Base-by-base conservation (phyloP, 495 filamentous ascomycete genomes). In the Penicillium lagena region DNA sequence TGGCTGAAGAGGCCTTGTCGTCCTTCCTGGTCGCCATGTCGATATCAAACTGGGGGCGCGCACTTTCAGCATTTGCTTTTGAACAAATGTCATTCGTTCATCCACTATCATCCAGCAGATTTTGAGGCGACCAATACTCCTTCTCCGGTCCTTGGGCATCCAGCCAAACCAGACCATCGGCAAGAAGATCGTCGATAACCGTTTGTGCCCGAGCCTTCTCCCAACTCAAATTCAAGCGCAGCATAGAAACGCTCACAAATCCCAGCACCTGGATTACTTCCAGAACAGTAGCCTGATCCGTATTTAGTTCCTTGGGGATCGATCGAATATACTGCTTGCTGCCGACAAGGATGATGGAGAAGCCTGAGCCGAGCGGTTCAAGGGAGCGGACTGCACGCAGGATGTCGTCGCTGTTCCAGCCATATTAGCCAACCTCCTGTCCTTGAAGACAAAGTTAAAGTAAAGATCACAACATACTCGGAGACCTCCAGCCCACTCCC, bases 271-370 rank as follows among this genome's bases (percentile, higher is more conserved):
- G 81, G 3, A 88, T 89, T 0, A 82, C 89, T 63, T 97, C 94
- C 7, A 99, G 75, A 11, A 96, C 93, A 7, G 82, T 87, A 39
- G 86, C 82, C 68, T 99, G 93, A 59, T 99, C 93, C 11, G 82
- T 90, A 56, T 95, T 96, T 42, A 99, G 77, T 67, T 99, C 94
- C 65, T 96, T 96, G 1, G 93, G 94, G 30, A 97, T 81, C 1
- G 88, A 95, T 13, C 94, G 79, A 39, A 98, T 94, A 67, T 93
- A 94, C 43, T 84, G 76, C 59, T 87, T 87, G 51, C 76, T 77
- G 7, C 94, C 93, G 40, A 98, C 81, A 29, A 67, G 79, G 44
- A 94, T 71, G 41, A 91, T 82, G 9, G 85, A 81, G 68, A 96
- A 96, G 9, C 87, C 87, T 2, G 85, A 88, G 1, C 90, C 90